These are phyloP conservation scores for Diaporthe sp. DNA, from an alignment of 2,329 filamentous ascomycete genomes.

Conservation along the genomic window DNA sequence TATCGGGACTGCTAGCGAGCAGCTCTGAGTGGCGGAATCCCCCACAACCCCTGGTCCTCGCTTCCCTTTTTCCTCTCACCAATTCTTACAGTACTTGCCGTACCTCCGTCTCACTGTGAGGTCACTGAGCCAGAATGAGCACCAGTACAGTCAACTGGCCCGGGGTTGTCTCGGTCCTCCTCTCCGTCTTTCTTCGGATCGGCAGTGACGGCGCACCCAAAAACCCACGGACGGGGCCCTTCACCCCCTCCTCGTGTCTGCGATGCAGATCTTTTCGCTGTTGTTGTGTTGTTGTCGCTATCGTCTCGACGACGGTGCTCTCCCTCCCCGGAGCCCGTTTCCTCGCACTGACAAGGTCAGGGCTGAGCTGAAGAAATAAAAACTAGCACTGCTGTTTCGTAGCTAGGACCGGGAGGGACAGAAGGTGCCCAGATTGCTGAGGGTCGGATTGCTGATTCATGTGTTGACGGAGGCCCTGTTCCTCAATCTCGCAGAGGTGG, in stretches of 20 bases:
- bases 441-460: slow-evolving; percentile 29
- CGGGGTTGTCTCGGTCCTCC: slow-evolving; percentile 17
- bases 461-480: slow-evolving; percentile 14
- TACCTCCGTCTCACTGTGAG: slow-evolving; percentile 26
- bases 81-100: slow-evolving; percentile 9
- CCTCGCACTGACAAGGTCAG: not conserved
- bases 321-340: not conserved
- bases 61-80: not conserved
- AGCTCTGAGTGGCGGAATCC: slow-evolving; percentile 16
- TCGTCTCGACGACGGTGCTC: not conserved
- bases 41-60: slow-evolving; percentile 12
- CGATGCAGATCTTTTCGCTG: not conserved
- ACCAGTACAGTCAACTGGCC: not conserved
- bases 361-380: not conserved
- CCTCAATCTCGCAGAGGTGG: slow-evolving; percentile 28
- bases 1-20: slow-evolving; percentile 22
- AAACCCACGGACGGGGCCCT: slow-evolving; percentile 15
- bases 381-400: not conserved
- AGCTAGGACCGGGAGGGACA: not conserved
- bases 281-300: not conserved
- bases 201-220: slow-evolving; percentile 12
- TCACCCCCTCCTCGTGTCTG: slow-evolving; percentile 23
- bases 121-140: slow-evolving; percentile 12
- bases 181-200: slow-evolving; percentile 15
- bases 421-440: slow-evolving; percentile 18